These are phyloP conservation scores for Backusella mclennaniae DNA, from an alignment of 192 early-diverging fungal species.

Conservation along the genomic window DNA sequence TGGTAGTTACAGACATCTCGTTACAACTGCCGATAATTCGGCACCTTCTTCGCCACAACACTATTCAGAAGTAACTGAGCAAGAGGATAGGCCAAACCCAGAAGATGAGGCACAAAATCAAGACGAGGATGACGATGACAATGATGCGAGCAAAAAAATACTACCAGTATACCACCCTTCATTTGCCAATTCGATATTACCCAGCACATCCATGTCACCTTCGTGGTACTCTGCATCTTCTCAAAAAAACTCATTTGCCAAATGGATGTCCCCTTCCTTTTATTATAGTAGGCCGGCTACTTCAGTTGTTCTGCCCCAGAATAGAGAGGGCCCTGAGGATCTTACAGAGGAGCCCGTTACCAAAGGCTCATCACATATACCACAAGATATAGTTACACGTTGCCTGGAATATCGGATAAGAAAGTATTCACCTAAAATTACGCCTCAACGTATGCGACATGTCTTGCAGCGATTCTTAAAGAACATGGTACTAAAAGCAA, in stretches of 20 bases:
- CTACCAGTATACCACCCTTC: slow-evolving; percentile 30
- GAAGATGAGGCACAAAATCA: background rate
- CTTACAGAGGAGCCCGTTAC: background rate
- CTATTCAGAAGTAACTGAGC: background rate
- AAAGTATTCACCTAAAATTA: slow-evolving; percentile 34
- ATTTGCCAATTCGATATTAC: slow-evolving; percentile 28
- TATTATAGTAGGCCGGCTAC: slow-evolving; percentile 36
- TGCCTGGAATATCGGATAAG: slow-evolving; percentile 31
- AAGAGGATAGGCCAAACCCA: background rate
- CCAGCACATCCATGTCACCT: slow-evolving; percentile 36
- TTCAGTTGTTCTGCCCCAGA: slow-evolving; percentile 22
- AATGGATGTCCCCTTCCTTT: slow-evolving; percentile 38
- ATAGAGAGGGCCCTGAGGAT: background rate
- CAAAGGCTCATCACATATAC: background rate
- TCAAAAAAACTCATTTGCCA: slow-evolving; percentile 31
- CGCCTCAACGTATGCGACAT: slow-evolving; percentile 33
- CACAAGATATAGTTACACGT: slow-evolving; percentile 27
- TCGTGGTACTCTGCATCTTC: slow-evolving; percentile 39
- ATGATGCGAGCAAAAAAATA: background rate
- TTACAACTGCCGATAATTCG: background rate
- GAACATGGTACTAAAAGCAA: slow-evolving; percentile 35
- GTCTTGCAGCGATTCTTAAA: slow-evolving; percentile 38
- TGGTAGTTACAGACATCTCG: slow-evolving; percentile 19
- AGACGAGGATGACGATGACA: background rate
- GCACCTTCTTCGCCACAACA: background rate